Conservation (phyloP, 768 basidiomycete genomes). For the Hemileccinum impolitum region DNA sequence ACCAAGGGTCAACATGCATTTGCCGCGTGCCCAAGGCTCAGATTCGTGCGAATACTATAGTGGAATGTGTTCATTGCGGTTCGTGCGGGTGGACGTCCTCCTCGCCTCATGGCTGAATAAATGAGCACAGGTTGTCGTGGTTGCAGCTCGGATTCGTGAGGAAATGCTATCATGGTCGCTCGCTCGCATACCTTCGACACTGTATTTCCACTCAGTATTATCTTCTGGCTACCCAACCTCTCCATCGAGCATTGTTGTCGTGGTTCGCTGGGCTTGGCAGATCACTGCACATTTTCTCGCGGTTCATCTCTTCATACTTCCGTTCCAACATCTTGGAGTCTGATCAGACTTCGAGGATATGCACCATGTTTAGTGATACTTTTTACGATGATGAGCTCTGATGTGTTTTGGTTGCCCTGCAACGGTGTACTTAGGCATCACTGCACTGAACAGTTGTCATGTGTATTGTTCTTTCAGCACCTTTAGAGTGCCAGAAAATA, state of each 20-base stretch:
- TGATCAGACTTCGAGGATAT: background rate
- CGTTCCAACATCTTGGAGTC: background rate
- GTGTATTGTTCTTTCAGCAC: background rate
- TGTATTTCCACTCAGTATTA: background rate
- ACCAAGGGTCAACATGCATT: conserved; percentile 96
- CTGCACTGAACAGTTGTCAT: background rate
- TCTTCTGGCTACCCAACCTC: background rate
- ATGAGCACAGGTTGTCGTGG: conserved; percentile 71
- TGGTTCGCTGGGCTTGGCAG: background rate
- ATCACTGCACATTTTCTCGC: background rate
- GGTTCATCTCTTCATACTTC: background rate
- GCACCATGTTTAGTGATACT: background rate
- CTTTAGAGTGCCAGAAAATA: conserved; percentile 7
- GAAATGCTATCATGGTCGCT: background rate
- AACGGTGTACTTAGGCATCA: too few species aligned
- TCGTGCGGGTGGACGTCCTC: conserved; percentile 31
- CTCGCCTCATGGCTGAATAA: conserved; percentile 8
- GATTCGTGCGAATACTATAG: conserved; percentile 83
- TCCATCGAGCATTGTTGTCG: background rate
- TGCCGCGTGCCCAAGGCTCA: conserved; percentile 96
- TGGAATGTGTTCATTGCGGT: conserved; percentile 98
- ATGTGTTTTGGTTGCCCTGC: background rate
- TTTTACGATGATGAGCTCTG: background rate
- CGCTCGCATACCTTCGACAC: background rate
- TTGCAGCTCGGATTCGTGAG: conserved; percentile 83